phyloP scores from a whole-genome alignment of 2,329 filamentous ascomycete species.

The Celoporthe dispersa region DNA sequence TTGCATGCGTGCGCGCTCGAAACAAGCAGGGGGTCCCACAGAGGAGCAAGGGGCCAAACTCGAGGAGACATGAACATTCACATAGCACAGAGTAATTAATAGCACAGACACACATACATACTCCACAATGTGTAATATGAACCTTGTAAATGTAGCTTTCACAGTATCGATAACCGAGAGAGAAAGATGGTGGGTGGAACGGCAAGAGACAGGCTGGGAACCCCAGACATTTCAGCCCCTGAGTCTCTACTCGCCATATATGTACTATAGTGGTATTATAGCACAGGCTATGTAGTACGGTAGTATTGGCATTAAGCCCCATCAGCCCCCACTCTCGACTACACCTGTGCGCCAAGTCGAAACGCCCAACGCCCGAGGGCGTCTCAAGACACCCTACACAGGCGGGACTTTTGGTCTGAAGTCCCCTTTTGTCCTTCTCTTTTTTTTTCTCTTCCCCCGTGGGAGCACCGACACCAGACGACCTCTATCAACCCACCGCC shows the following conservation, averaged over 20 bases:
- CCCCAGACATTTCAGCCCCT: neutral
- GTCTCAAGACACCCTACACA: conserved; percentile 11
- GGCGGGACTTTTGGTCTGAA: conserved; percentile 13
- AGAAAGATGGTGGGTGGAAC: neutral
- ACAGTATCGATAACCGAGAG: neutral
- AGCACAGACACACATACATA: too few relatives aligned
- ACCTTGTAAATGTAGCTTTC: neutral
- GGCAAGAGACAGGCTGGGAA: neutral
- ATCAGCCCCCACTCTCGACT: conserved; percentile 14
- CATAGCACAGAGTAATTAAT: too few relatives aligned
- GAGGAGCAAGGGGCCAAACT: neutral
- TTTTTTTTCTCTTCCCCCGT: neutral
- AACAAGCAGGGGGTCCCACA: neutral
- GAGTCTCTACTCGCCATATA: neutral
- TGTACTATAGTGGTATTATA: too few relatives aligned
- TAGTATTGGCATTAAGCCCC: too few relatives aligned
- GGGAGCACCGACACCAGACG: conserved; percentile 18
- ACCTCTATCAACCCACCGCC: neutral
- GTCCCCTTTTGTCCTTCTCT: neutral
- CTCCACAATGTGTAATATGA: neutral
- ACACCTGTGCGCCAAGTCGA: conserved; percentile 25
- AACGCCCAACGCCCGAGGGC: conserved; percentile 19
- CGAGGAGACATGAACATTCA: neutral
- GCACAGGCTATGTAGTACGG: too few relatives aligned
- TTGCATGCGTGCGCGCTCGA: neutral